phyloP scores from a whole-genome alignment of 1,139 yeast genomes.

The Lodderomyces margitis region DNA sequence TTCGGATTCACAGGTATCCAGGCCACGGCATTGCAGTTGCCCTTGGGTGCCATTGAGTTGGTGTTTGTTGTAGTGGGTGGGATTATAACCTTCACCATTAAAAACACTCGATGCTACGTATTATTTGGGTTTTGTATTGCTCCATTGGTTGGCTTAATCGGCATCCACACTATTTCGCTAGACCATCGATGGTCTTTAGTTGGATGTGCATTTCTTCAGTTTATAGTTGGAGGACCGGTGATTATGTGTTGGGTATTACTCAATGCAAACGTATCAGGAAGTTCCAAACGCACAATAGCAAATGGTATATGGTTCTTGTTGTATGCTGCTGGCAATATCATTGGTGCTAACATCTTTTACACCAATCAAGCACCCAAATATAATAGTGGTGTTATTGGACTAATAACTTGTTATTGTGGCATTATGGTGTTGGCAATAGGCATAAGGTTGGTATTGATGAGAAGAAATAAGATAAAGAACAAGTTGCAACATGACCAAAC shows the following conservation, averaged over 20 bases:
- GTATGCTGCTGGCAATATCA: constrained; percentile 30
- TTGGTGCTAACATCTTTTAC: constrained; percentile 30
- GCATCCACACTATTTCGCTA: constrained; percentile 21
- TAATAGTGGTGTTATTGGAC: constrained; percentile 25
- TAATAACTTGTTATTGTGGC: constrained; percentile 26
- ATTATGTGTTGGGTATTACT: constrained; percentile 30
- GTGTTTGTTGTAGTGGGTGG: constrained; percentile 30
- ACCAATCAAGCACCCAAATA: constrained; percentile 30
- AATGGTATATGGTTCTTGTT: constrained; percentile 26
- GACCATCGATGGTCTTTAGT: constrained; percentile 24
- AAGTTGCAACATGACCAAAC: constrained; percentile 24
- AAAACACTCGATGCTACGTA: constrained; percentile 20
- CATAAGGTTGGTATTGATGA: constrained; percentile 21
- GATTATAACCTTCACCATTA: constrained; percentile 20
- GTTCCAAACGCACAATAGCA: constrained; percentile 25
- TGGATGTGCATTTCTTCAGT: constrained; percentile 37
- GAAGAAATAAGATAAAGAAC: constrained; percentile 24
- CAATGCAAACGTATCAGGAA: constrained; percentile 26
- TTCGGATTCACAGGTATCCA: constrained; percentile 26
- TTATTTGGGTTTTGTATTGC: constrained; percentile 21
- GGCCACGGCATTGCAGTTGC: constrained; percentile 28
- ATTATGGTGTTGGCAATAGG: constrained; percentile 24
- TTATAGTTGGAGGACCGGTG: constrained; percentile 32
- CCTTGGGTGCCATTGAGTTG: constrained; percentile 32
- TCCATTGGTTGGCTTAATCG: constrained; percentile 25